A percentile compares a stretch with the other conserved stretches of the same genome.
Conservation (phyloP, 2,329 filamentous ascomycete genomes). For the Rutstroemia sydowiana region DNA sequence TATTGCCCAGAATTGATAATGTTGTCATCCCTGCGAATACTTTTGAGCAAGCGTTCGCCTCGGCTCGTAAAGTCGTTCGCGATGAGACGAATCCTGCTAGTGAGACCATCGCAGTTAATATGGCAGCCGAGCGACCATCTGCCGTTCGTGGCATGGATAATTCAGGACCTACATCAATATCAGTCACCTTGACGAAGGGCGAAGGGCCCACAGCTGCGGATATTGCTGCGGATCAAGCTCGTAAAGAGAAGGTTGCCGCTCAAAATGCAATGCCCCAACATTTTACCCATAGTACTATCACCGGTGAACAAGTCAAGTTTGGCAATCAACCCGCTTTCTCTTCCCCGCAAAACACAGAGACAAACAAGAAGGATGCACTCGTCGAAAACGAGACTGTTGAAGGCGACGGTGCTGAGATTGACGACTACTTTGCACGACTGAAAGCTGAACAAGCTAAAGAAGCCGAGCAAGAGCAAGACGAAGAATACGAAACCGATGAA, state of each 20-base stretch:
- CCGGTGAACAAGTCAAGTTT: conserved; percentile 50
- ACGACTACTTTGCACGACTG: conserved; percentile 60
- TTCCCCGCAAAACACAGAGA: conserved; percentile 30
- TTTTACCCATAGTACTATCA: conserved; percentile 66
- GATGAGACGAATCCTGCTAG: conserved; percentile 60
- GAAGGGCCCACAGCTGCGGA: conserved; percentile 61
- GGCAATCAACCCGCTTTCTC: conserved; percentile 33
- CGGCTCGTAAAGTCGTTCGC: conserved; percentile 56
- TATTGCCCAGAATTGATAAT: conserved; percentile 71
- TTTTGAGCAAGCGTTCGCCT: conserved; percentile 61
- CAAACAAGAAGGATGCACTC: conserved; percentile 41
- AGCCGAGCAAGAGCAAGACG: conserved; percentile 41
- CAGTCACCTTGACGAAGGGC: conserved; percentile 60
- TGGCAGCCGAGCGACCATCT: conserved; percentile 48
- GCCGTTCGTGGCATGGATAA: conserved; percentile 63
- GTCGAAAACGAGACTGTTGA: conserved; percentile 35
- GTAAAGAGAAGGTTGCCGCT: conserved; percentile 56
- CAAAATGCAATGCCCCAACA: conserved; percentile 66
- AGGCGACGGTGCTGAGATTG: conserved; percentile 51
- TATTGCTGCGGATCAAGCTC: conserved; percentile 55
- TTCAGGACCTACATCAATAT: conserved; percentile 60
- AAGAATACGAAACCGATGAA: conserved; percentile 43
- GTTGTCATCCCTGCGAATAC: conserved; percentile 66
- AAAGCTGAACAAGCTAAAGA: conserved; percentile 51
- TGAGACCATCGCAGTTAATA: conserved; percentile 50